phyloP scores from a whole-genome alignment of 768 basidiomycete species.

The Sporobolomyces roseus region DNA sequence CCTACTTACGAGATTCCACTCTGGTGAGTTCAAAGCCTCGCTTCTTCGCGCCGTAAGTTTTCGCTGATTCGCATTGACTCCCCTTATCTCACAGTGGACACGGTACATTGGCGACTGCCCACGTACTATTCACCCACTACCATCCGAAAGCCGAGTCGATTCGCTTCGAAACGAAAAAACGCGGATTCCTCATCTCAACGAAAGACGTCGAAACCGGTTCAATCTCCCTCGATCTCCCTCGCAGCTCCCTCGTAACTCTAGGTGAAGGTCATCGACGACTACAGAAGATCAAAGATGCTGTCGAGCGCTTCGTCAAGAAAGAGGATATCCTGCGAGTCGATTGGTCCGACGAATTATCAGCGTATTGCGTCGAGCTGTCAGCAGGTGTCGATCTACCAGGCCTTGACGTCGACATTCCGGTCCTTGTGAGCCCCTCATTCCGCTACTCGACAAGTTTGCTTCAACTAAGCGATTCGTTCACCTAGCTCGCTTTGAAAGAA shows the following conservation, averaged over 20 bases:
- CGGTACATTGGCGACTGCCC: constrained; percentile 48
- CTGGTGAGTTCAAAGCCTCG: constrained; percentile 35
- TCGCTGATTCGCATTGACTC: neutral
- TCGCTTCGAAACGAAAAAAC: constrained; percentile 38
- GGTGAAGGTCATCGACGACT: constrained; percentile 1
- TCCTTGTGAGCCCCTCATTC: constrained; percentile 5
- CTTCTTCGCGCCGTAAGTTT: neutral
- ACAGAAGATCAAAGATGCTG: constrained; percentile 1
- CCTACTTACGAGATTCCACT: constrained; percentile 43
- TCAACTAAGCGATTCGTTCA: neutral
- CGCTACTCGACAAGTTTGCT: neutral
- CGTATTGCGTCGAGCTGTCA: constrained; percentile 25
- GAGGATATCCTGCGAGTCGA: constrained; percentile 28
- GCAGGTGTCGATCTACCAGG: neutral
- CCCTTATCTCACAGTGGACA: constrained; percentile 43
- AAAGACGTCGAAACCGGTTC: constrained; percentile 6
- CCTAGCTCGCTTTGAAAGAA: neutral
- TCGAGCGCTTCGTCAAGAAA: neutral
- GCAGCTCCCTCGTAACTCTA: constrained; percentile 18
- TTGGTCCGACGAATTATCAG: constrained; percentile 19
- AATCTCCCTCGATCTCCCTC: constrained; percentile 47
- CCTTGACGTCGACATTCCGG: neutral
- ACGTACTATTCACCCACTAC: constrained; percentile 42
- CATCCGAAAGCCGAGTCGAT: constrained; percentile 28
- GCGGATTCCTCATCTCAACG: constrained; percentile 40